Conservation (phyloP, 192 early-diverging fungal species). For the Gigaspora rosea region DNA sequence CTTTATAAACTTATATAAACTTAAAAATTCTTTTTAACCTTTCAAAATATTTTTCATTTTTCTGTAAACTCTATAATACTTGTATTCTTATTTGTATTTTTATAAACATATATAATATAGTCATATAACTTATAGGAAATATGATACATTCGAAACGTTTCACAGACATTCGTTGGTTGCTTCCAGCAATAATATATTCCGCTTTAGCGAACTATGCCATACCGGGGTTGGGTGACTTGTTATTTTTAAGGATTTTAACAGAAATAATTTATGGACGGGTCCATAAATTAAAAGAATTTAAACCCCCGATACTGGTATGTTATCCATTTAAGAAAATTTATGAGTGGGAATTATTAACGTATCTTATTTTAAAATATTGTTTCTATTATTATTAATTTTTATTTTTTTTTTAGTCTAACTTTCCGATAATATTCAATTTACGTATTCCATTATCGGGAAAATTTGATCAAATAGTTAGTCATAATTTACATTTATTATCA, state of each 20-base stretch:
- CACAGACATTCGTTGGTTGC: not conserved
- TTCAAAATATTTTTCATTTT: no score
- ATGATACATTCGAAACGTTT: no score
- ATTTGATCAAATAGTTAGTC: not conserved
- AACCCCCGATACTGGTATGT: not conserved
- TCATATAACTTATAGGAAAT: no score
- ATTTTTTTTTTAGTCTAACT: no score
- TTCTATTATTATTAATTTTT: not conserved
- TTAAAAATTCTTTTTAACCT: no score
- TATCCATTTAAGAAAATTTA: not conserved
- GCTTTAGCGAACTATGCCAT: not conserved
- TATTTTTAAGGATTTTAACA: slow-evolving; percentile 3
- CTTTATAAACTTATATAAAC: no score
- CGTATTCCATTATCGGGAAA: not conserved
- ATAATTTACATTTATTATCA: not conserved
- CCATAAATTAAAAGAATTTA: slow-evolving; percentile 15
- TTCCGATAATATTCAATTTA: no score
- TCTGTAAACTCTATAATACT: no score
- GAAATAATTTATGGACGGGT: slow-evolving; percentile 12
- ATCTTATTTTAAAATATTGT: not conserved
- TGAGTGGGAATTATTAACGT: not conserved
- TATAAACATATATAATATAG: no score
- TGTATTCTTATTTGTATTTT: no score
- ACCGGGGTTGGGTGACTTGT: slow-evolving; percentile 17
- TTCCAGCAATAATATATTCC: not conserved